These are phyloP conservation scores for Xylariomycetidae sp. DNA, from an alignment of 2,329 filamentous ascomycete species.

Conservation along the genomic window DNA sequence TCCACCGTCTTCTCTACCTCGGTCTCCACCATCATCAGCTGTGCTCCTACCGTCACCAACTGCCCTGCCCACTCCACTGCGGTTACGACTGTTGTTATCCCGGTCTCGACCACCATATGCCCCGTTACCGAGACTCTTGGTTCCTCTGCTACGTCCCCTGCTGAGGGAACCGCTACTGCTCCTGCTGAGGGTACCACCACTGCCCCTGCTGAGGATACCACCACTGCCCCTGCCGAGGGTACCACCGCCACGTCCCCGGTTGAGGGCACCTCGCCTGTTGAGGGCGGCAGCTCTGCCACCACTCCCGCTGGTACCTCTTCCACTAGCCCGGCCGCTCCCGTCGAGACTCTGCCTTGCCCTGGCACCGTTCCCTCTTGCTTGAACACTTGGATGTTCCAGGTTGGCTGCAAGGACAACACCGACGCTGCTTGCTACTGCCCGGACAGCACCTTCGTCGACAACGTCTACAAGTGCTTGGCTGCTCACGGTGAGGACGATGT, in stretches of 20 bases:
- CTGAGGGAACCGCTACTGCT: conserved; percentile 1
- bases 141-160: conserved; percentile 22
- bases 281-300: conserved; percentile 24
- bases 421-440: conserved; percentile 85
- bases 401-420: conserved; percentile 76
- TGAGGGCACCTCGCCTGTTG: conserved; percentile 5
- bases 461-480: conserved; percentile 75
- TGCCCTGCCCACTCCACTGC: conserved; percentile 39
- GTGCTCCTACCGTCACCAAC: conserved; percentile 44
- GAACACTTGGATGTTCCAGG: conserved; percentile 77
- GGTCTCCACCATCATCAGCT: conserved; percentile 45
- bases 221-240: conserved; percentile 3
- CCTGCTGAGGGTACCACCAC: conserved; percentile 4
- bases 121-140: conserved; percentile 50
- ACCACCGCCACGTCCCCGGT: conserved; percentile 8
- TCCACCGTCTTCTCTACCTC: conserved; percentile 47
- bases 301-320: conserved; percentile 21
- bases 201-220: conserved; percentile 12
- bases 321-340: conserved; percentile 27
- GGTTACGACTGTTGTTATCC: conserved; percentile 47
- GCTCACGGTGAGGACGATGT: conserved; percentile 65
- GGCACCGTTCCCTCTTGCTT: conserved; percentile 77
- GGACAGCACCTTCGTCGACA: conserved; percentile 65
- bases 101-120: conserved; percentile 56
- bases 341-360: conserved; percentile 53